Base-by-base conservation (phyloP, 768 basidiomycete species). In the Tricholoma matsutake region DNA sequence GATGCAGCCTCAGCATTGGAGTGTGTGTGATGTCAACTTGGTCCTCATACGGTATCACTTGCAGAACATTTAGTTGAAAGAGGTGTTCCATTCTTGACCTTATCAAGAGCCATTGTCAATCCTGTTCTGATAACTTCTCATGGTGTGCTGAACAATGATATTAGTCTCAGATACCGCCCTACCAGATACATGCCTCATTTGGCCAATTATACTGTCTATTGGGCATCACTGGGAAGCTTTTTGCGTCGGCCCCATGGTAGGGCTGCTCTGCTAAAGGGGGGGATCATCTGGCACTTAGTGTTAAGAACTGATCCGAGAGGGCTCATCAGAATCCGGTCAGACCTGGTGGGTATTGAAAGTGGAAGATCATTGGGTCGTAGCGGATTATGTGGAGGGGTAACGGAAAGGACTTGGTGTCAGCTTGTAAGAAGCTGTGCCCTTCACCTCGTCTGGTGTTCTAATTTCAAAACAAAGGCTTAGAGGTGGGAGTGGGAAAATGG, bases 241-340 rank as follows among this genome's bases (percentile, higher is more conserved):
- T 45, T 66, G 7, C 22, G 11, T 2, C 43, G 39, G 14, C 58
- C 58, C 22, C 54, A 53, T 16, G 65, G 55, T 22, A 55, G 61
- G 14, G 61, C 60, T 7, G 57, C 65, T 18, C 28, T 63, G n/a
- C 43, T 64, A 4, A 35, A 63, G 32, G 65, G 65, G 37, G 65
- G 65, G 20, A 61, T 61, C 31, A 22, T 65, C 20, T 61, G 65
- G 49, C n/a, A n/a, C n/a, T n/a, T n/a, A n/a, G n/a, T n/a, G n/a
- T n/a, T n/a, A n/a, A n/a, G n/a, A n/a, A n/a, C n/a, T n/a, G n/a
- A n/a, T n/a, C n/a, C n/a, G n/a, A n/a, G n/a, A n/a, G n/a, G n/a
- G n/a, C n/a, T n/a, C n/a, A n/a, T n/a, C n/a, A n/a, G n/a, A n/a
- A n/a, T n/a, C n/a, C n/a, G n/a, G n/a, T n/a, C n/a, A n/a, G n/a